Conservation (phyloP, 441 rosid species). For the Pelargonium myrrhifolium region DNA sequence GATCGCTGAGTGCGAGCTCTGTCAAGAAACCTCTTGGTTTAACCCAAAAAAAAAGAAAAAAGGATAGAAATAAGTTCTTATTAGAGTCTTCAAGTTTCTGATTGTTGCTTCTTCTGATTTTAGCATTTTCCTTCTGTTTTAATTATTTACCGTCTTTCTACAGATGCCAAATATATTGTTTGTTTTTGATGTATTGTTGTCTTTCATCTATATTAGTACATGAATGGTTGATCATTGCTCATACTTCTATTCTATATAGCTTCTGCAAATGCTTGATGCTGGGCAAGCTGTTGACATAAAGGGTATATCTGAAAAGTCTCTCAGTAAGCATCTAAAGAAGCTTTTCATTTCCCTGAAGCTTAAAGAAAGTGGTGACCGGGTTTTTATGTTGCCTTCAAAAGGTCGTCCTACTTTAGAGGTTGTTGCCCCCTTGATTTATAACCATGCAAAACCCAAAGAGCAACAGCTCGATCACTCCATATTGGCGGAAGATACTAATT, state of each 20-base stretch:
- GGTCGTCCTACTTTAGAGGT: slow-evolving; percentile 46
- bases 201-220: background rate
- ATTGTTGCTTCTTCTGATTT: background rate
- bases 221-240: background rate
- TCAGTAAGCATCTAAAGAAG: slow-evolving; percentile 57
- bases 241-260: slow-evolving; percentile 32
- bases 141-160: background rate
- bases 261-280: slow-evolving; percentile 74
- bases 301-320: slow-evolving; percentile 61
- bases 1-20: too few species aligned
- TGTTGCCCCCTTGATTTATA: slow-evolving; percentile 51
- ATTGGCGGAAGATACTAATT: slow-evolving; percentile 20
- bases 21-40: too few species aligned
- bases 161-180: background rate
- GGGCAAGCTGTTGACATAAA: slow-evolving; percentile 93
- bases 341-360: slow-evolving; percentile 57
- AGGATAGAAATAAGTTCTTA: background rate
- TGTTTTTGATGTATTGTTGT: background rate
- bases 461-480: slow-evolving; percentile 19
- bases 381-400: slow-evolving; percentile 49
- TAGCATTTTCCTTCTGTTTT: background rate
- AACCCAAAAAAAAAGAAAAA: too few species aligned
- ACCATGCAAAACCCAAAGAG: slow-evolving; percentile 30
- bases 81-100: background rate
- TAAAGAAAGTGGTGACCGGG: slow-evolving; percentile 57